Evolutionary conservation across 163 green algal genomes (phyloP).

Genomic region (Chlamydomonas reinhardtii): DNA sequence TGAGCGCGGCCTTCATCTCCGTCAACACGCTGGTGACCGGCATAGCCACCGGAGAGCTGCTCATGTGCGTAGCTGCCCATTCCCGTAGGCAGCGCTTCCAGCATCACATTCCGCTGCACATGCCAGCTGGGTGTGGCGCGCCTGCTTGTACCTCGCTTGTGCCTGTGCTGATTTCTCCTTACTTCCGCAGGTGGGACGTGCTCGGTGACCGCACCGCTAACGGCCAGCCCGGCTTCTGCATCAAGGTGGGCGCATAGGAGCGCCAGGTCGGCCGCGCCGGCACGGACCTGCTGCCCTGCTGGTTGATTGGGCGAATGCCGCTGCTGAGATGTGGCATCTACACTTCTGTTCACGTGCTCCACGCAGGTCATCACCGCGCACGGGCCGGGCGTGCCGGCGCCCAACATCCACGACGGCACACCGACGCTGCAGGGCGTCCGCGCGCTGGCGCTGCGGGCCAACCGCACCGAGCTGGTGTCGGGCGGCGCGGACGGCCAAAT

Average conservation of each 20-base stretch:
- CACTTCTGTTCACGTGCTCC: not conserved
- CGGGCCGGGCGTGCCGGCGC: constrained; percentile 51
- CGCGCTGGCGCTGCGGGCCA: constrained; percentile 60
- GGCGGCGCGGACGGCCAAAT: constrained; percentile 67
- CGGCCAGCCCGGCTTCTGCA: constrained; percentile 59
- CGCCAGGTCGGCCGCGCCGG: no score
- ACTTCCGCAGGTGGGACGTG: constrained; percentile 52
- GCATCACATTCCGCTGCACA: no score
- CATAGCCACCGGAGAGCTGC: constrained; percentile 51
- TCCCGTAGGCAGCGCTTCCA: no score
- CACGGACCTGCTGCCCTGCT: no score
- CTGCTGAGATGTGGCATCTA: no score
- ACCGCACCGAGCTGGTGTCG: constrained; percentile 66
- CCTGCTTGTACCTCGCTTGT: no score
- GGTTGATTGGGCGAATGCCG: no score
- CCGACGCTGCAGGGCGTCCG: constrained; percentile 63
- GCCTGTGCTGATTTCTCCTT: no score
- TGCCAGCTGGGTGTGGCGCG: no score
- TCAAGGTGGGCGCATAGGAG: constrained; percentile 48
- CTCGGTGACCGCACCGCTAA: constrained; percentile 13
- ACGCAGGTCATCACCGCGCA: constrained; percentile 64
- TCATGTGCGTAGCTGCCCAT: constrained; percentile 53
- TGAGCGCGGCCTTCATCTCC: constrained; percentile 66
- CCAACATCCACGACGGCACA: constrained; percentile 63
- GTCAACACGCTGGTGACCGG: constrained; percentile 65